phyloP scores from a whole-genome alignment of 306 rosid species.

The Gynostemma pentaphyllum region DNA sequence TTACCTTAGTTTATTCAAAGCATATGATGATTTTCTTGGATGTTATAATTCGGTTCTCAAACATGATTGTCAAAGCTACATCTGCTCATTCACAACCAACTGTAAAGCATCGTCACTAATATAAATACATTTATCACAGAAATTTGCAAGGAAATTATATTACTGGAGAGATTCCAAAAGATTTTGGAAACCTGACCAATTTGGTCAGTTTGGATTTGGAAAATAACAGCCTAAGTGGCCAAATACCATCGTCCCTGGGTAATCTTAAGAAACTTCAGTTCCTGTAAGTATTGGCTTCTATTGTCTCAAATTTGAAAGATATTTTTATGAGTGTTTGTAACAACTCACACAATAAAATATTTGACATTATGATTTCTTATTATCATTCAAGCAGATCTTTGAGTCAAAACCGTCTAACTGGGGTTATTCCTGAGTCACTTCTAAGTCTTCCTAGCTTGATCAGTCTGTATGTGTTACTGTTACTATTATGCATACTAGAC shows the following conservation, averaged over 20 bases:
- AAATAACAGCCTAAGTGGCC: slow-evolving; percentile 59
- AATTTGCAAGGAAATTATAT: slow-evolving; percentile 77
- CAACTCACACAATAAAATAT: slow-evolving; percentile 10
- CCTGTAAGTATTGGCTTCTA: slow-evolving; percentile 50
- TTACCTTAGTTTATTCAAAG: not conserved
- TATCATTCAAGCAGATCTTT: slow-evolving; percentile 52
- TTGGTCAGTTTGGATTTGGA: slow-evolving; percentile 69
- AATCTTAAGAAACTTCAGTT: slow-evolving; percentile 65
- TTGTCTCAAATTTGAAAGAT: slow-evolving; percentile 4
- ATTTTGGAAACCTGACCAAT: slow-evolving; percentile 60
- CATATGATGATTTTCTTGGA: not conserved
- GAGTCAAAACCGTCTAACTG: slow-evolving; percentile 65
- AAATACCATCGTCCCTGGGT: slow-evolving; percentile 79
- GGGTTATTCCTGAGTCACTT: slow-evolving; percentile 75
- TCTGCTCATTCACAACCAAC: not conserved
- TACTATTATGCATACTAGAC: slow-evolving; percentile 13
- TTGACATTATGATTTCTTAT: slow-evolving; percentile 15
- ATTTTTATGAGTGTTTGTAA: slow-evolving; percentile 8
- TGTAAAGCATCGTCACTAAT: slow-evolving; percentile 6
- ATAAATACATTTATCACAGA: slow-evolving; percentile 34
- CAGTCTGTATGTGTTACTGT: slow-evolving; percentile 56
- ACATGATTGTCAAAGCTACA: not conserved
- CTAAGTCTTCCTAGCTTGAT: slow-evolving; percentile 44
- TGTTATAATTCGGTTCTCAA: not conserved
- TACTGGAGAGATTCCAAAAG: slow-evolving; percentile 65